Base-by-base conservation (phyloP, 2,329 filamentous ascomycete species). In the Penicillium sp. region DNA sequence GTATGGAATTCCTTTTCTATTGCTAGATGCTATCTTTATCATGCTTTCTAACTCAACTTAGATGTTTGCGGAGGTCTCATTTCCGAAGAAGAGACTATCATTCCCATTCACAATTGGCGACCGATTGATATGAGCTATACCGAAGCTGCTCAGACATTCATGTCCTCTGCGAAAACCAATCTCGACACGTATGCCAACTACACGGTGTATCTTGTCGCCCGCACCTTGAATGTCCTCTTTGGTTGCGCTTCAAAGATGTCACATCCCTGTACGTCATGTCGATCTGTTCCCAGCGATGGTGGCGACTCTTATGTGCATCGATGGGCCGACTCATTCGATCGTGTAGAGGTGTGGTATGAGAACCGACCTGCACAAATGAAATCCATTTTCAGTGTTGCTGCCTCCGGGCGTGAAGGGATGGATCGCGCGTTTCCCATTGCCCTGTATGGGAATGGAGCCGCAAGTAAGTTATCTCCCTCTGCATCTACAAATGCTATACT, bases 1-100 rank as follows among this genome's bases (percentile, higher is more conserved):
- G 71, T 74, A 54, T 45, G 60, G 55, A 4, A 29, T 24, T 34
- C 21, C 21, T 44, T 43, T 45, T n/a, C 21, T n/a, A 27, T 27
- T 27, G 13, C 4, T 5, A 9, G 7, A n/a, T 18, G n/a, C 38
- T 21, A 21, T 40, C 16, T 40, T 38, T 40, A 18, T 21, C 13
- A 29, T 24, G 2, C 6, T 44, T 11, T 18, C 10, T n/a, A 14
- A 42, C 10, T 22, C 1, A 10, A 55, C 47, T 29, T 18, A 75
- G 74, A 82, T 58, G 76, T 82, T 22, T 82, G 79, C 50, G 79
- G 80, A n/a, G 79, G 78, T 0, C 70, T 83, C 5, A 81, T 83
- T 7, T 81, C 78, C 4, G 78, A 79, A 31, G 76, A 80, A 57
- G 74, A 75, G 52, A 82, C 81, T 0, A 73, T 82, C 10, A 78